Evolutionary conservation across 2,329 filamentous ascomycete genomes (phyloP).

Genomic region (Epichloe bromicola): DNA sequence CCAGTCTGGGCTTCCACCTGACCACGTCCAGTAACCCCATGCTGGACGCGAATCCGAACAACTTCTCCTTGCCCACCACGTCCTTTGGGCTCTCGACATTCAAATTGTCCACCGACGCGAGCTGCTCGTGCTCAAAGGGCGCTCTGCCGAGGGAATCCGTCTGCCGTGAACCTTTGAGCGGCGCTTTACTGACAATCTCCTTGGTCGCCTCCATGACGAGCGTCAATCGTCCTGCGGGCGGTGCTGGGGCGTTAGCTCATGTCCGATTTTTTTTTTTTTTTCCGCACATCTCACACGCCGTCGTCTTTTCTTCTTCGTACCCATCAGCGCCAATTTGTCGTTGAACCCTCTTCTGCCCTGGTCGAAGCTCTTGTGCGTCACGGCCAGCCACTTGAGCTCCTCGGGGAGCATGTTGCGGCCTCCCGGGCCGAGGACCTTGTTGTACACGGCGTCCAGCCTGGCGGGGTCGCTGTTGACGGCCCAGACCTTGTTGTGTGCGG

Average conservation of each 20-base stretch:
- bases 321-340: slow-evolving; percentile 78
- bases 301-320: slow-evolving; percentile 31
- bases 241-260: slow-evolving; percentile 4
- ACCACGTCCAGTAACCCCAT: slow-evolving; percentile 64
- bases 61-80: slow-evolving; percentile 48
- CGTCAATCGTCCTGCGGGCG: slow-evolving; percentile 21
- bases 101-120: slow-evolving; percentile 64
- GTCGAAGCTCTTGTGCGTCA: slow-evolving; percentile 98
- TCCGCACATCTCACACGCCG: not conserved
- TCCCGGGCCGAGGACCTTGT: slow-evolving; percentile 57
- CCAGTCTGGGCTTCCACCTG: slow-evolving; percentile 78
- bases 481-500: slow-evolving; percentile 42
- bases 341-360: slow-evolving; percentile 91
- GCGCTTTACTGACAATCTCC: slow-evolving; percentile 22
- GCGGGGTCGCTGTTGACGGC: slow-evolving; percentile 62
- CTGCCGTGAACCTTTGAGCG: slow-evolving; percentile 12
- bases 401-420: slow-evolving; percentile 71
- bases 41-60: slow-evolving; percentile 54
- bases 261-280: not conserved
- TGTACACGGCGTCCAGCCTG: slow-evolving; percentile 66
- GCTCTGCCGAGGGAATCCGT: slow-evolving; percentile 41
- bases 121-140: slow-evolving; percentile 57
- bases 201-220: slow-evolving; percentile 27
- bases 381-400: slow-evolving; percentile 89
- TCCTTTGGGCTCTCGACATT: slow-evolving; percentile 44